Evolutionary conservation across 2,329 filamentous ascomycete genomes (phyloP), one percentile per base, ranked within the genome.

Genomic region (Fusarium chuoi): DNA sequence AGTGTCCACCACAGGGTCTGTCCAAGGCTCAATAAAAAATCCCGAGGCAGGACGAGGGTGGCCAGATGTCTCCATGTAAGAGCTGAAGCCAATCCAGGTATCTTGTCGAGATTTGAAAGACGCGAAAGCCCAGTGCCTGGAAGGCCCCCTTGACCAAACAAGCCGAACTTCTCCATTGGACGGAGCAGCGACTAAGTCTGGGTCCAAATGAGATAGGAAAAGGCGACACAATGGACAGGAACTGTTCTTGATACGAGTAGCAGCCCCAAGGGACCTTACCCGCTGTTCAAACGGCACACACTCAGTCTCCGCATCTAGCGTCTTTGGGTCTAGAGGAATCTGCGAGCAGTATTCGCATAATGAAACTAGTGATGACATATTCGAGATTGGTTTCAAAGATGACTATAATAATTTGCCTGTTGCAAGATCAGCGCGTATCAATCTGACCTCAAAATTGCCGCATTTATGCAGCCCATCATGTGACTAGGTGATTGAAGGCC

Each of bases 1-100:
- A 18, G 11, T 10, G 2, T 49, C 28, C 22, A 49, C 15, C 11
- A 18, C 1, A 5, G 28, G 46, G 4, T 30, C 28, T 0, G 46
- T 24, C 46, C 28, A 14, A 1, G 46, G 46, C 22, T 49, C 22
- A n/a, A 49, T 2, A 18, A 49, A 49, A 3, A 14, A 2, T 5
- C 3, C 0, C 0, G 0, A 24, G 10, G 7, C 1, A 5, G 22
- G 5, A 7, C 7, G 0, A 5, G 0, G 22, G 5, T 18, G 7
- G 0, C 2, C 15, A 33, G 5, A 1, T 3, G 28, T 5, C 22
- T 49, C 3, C 2, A 10, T 49, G 5, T 2, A 0, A 7, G 28
- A 33, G 0, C 28, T 24, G 15, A 49, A 49, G 22, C 22, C 6
- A 7, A 49, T 49, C 3, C 5, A 5, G 5, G 46, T 28, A n/a